A percentile compares a stretch with the other conserved stretches of the same genome.
Evolutionary conservation across 164 flowering plant species (phyloP).

Genomic region (Dillenia turbinata): DNA sequence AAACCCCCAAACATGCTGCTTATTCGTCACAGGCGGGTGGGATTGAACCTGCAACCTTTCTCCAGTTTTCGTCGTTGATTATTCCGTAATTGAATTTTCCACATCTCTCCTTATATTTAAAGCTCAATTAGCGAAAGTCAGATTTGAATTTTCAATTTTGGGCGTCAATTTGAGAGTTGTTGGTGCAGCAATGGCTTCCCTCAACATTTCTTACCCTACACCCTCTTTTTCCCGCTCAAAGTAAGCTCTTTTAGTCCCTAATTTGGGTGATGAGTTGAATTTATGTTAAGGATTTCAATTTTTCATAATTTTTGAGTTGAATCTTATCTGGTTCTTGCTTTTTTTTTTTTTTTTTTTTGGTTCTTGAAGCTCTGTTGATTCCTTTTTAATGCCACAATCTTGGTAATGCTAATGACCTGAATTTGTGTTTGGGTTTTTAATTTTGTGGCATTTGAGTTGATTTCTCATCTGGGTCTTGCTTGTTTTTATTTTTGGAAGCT

Average conservation of each 20-base stretch:
- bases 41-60: too few species aligned
- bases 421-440: neutral
- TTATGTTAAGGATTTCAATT: neutral
- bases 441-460: neutral
- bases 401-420: too few species aligned
- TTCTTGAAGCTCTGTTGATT: too few species aligned
- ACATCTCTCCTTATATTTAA: too few species aligned
- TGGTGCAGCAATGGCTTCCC: conserved; percentile 23
- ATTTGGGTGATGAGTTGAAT: neutral
- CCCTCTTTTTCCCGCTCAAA: conserved; percentile 18
- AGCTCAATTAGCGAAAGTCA: too few species aligned
- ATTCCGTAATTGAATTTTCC: too few species aligned
- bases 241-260: conserved; percentile 16
- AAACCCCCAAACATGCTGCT: too few species aligned
- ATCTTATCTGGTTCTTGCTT: neutral
- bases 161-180: neutral
- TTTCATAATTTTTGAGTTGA: neutral
- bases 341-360: neutral
- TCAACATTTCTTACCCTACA: conserved; percentile 25
- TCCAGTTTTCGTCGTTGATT: too few species aligned
- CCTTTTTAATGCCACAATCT: too few species aligned
- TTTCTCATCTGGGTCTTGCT: neutral
- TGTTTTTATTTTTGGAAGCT: too few species aligned
- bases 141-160: too few species aligned
- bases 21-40: too few species aligned